Evolutionary conservation across 208 protist genomes (phyloP).

Genomic region (Trypanosoma brucei): DNA sequence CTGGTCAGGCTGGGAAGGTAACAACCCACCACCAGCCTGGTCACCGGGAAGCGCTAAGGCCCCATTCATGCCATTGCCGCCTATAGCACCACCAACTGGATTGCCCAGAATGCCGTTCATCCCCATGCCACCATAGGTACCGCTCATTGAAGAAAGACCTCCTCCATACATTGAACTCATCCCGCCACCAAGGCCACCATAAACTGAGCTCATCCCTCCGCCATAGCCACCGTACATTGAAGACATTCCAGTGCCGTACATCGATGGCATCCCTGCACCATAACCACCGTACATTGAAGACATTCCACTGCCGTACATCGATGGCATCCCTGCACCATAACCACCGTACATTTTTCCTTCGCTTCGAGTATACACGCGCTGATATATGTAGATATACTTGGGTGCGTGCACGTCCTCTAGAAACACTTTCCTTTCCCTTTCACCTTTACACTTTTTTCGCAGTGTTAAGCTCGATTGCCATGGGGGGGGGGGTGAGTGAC

Average conservation of each 20-base stretch:
- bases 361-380: slow-evolving; percentile 9
- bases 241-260: slow-evolving; percentile 26
- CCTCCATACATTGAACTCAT: slow-evolving; percentile 4
- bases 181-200: slow-evolving; percentile 27
- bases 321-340: slow-evolving; percentile 4
- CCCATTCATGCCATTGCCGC: background rate
- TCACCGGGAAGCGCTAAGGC: background rate
- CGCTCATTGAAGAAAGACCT: slow-evolving; percentile 27
- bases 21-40: slow-evolving; percentile 10
- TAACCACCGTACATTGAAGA: slow-evolving; percentile 39
- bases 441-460: no score
- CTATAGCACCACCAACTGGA: slow-evolving; percentile 1
- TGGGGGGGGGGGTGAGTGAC: no score
- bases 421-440: no score
- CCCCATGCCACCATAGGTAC: slow-evolving; percentile 11
- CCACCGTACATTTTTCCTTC: slow-evolving; percentile 11
- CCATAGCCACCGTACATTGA: slow-evolving; percentile 37
- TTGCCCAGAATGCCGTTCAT: slow-evolving; percentile 7
- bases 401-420: no score
- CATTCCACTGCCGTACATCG: slow-evolving; percentile 33
- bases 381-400: background rate
- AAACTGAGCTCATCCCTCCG: slow-evolving; percentile 26
- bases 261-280: slow-evolving; percentile 13
- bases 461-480: no score
- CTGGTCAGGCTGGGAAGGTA: slow-evolving; percentile 11